These are phyloP conservation scores for Pleurotus eryngii DNA, from an alignment of 768 basidiomycete species.

Conservation along the genomic window DNA sequence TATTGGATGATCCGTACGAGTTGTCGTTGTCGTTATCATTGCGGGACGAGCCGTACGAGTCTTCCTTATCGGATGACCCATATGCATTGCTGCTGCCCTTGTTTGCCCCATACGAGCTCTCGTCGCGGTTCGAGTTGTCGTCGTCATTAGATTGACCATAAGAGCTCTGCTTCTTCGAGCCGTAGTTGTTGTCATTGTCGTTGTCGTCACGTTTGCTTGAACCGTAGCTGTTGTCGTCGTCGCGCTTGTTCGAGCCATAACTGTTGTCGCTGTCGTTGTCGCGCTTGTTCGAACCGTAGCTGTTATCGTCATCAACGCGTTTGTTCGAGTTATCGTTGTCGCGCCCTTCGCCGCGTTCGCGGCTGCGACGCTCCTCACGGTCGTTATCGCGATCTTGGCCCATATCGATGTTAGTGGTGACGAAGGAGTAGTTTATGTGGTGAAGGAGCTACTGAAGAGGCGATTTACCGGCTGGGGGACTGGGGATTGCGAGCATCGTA, in stretches of 20 bases:
- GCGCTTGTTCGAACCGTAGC: background rate
- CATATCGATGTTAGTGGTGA: background rate
- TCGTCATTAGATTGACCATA: background rate
- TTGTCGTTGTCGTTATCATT: constrained; percentile 5
- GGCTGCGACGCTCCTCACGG: background rate
- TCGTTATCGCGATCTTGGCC: background rate
- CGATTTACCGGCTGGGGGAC: no score
- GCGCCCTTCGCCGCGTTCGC: background rate
- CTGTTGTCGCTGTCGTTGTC: background rate
- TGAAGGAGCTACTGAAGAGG: no score
- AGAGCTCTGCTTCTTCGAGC: background rate
- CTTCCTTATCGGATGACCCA: background rate
- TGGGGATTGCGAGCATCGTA: no score
- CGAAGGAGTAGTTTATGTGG: no score
- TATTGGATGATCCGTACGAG: constrained; percentile 11
- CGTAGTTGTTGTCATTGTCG: background rate
- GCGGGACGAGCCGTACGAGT: background rate
- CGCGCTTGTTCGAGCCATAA: background rate
- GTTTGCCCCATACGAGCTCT: background rate
- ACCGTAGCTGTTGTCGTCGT: background rate
- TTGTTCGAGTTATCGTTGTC: background rate
- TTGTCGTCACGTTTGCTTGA: no score
- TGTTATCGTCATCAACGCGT: background rate
- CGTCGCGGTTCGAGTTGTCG: background rate
- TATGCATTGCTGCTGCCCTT: background rate